Percentiles rank a stretch among this genome's conserved stretches.
Evolutionary conservation across 495 filamentous ascomycete species (phyloP).

Genomic region (Lindgomyces ingoldianus): DNA sequence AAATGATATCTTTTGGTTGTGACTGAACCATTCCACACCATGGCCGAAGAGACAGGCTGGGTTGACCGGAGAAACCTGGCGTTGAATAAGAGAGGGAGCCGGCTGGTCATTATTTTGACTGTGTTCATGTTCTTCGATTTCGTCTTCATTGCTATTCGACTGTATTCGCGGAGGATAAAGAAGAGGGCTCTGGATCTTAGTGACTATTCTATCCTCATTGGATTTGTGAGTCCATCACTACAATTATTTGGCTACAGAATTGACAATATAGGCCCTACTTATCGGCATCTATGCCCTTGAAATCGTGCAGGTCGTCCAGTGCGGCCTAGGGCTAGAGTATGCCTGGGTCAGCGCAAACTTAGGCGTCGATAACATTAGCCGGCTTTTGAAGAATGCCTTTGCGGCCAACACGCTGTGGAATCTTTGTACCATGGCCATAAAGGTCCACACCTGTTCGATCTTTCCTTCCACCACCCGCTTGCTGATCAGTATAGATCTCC

Average conservation of each 20-base stretch:
- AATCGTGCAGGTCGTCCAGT: neutral
- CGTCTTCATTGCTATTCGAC: slow-evolving; percentile 3
- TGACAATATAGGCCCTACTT: slow-evolving; percentile 5
- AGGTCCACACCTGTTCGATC: neutral
- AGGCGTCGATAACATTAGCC: neutral
- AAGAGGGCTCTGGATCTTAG: neutral
- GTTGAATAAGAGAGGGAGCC: neutral
- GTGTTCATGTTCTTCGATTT: slow-evolving; percentile 16
- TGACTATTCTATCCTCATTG: slow-evolving; percentile 1
- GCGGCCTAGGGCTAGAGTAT: neutral
- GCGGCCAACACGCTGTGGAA: slow-evolving; percentile 7
- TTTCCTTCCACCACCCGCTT: neutral
- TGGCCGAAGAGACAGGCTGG: neutral
- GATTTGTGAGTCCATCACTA: slow-evolving; percentile 2
- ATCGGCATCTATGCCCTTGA: neutral
- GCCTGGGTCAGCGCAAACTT: neutral
- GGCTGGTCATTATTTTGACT: slow-evolving; percentile 2
- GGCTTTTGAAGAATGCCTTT: neutral
- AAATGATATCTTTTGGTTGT: too few species aligned
- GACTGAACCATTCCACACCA: too few species aligned
- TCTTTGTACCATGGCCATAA: slow-evolving; percentile 3
- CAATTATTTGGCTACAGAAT: neutral
- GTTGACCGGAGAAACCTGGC: neutral
- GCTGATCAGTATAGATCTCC: neutral
- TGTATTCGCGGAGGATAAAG: slow-evolving; percentile 2